phyloP scores from a whole-genome alignment of 228 moss, liverwort and hornwort species.

The Sphagnum fallax region DNA sequence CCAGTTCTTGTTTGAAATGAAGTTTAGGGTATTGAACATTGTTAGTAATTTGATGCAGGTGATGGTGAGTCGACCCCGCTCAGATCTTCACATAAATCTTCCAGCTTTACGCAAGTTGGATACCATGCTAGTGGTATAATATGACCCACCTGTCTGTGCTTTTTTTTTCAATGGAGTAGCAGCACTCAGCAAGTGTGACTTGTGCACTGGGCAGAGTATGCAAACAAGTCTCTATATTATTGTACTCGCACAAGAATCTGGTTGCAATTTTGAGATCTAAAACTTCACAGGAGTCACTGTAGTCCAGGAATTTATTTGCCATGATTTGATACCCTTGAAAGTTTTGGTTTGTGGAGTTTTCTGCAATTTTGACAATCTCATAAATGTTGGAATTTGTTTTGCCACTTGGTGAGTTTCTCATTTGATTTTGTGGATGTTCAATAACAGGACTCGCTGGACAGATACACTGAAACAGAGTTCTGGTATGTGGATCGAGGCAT shows the following conservation, averaged over 20 bases:
- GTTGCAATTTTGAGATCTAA: too few species aligned
- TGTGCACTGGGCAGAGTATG: background rate
- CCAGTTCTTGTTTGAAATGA: background rate
- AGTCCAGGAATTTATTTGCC: too few species aligned
- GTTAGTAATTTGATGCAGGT: constrained; percentile 34
- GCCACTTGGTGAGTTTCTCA: constrained; percentile 1
- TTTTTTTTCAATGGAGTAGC: background rate
- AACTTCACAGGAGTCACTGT: too few species aligned
- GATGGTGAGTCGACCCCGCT: constrained; percentile 83
- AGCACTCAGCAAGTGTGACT: background rate
- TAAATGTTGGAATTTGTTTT: background rate
- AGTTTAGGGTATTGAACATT: background rate
- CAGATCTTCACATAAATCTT: constrained; percentile 90
- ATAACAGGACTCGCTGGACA: constrained; percentile 67
- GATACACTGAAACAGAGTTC: constrained; percentile 68
- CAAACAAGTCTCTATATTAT: background rate
- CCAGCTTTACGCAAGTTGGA: constrained; percentile 94
- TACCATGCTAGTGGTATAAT: constrained; percentile 73
- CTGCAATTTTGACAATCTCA: background rate
- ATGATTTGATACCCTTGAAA: background rate
- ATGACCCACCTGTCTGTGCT: background rate
- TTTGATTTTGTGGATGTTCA: background rate
- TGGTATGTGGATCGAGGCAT: constrained; percentile 98
- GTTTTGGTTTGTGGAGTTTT: background rate
- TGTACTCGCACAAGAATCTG: too few species aligned